Evolutionary conservation across 495 filamentous ascomycete species (phyloP), one percentile per base, ranked within the genome.

Genomic region (Xylaria scruposa): DNA sequence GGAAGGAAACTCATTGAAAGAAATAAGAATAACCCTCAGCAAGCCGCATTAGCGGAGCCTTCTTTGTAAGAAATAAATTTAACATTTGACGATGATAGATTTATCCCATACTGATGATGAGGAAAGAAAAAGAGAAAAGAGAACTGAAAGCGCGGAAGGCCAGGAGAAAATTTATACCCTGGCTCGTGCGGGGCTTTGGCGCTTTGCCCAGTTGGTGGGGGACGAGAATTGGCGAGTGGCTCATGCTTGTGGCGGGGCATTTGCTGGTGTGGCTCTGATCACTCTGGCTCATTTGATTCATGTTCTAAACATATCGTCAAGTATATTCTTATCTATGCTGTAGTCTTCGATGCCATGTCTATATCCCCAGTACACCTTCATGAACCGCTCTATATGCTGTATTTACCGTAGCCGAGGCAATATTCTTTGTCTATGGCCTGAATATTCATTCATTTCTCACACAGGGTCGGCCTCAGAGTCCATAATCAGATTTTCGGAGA

Each of bases 21-120:
- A 75, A 75, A 72, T 60, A 73, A 74, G 81, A 80, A 83, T 83
- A 85, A 84, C 83, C 83, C 84, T 85, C 84, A 87, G 85, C 85
- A 84, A 85, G 85, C 83, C 84, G 76, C 83, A 69, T 75, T 79
- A 80, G 83, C 77, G 84, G 83, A 87, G 83, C 83, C 79, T 79
- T 79, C 78, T 65, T 78, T 80, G 67, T 76, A 77, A 44, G 73
- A 77, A 77, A 81, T 82, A 81, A 80, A 75, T 71, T 77, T 77
- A 77, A 77, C 78, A 80, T 78, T 76, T 80, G 78, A 78, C 78
- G 78, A 78, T 80, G 78, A 42, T 80, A 51, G 77, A 81, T 78
- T 77, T 78, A 79, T 75, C 77, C 82, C 79, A 69, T 76, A 83
- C 81, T 85, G 84, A 86, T 84, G 84, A 86, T 85, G 81, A 80